Evolutionary conservation across 352 stramenopile species (phyloP).

Genomic region (Phytophthora rubi): DNA sequence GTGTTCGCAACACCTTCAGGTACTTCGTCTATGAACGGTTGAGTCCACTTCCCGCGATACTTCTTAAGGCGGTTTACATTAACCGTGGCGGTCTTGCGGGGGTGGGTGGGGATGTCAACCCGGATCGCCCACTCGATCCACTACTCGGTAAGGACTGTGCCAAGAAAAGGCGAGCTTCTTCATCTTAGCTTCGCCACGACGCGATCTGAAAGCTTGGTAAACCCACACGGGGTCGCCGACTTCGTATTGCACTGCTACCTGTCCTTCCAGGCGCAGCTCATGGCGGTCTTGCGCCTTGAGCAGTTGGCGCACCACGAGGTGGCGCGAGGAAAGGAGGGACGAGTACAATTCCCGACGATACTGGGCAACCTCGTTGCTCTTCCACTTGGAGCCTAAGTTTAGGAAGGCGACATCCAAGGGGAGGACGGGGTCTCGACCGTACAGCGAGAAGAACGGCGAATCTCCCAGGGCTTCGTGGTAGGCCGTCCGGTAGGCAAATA

Average conservation of each 20-base stretch:
- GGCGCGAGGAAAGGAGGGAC: background rate
- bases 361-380: background rate
- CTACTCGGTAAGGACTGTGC: conserved; percentile 2
- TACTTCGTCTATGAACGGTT: too few relatives aligned
- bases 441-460: conserved; percentile 11
- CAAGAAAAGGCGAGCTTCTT: conserved; percentile 6
- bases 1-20: too few relatives aligned
- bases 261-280: background rate
- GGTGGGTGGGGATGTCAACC: background rate
- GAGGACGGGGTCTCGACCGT: background rate
- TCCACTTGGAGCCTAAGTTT: background rate
- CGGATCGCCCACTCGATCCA: background rate
- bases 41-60: too few relatives aligned
- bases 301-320: background rate
- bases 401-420: conserved; percentile 17
- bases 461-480: too few relatives aligned
- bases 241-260: background rate
- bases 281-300: conserved; percentile 9
- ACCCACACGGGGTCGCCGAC: conserved; percentile 1
- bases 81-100: too few relatives aligned
- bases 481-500: too few relatives aligned
- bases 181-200: background rate
- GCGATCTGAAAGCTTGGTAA: background rate
- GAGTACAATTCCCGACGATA: background rate
- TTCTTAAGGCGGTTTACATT: too few relatives aligned